Conservation (phyloP, 208 protist genomes). For the Leishmania lainsoni region DNA sequence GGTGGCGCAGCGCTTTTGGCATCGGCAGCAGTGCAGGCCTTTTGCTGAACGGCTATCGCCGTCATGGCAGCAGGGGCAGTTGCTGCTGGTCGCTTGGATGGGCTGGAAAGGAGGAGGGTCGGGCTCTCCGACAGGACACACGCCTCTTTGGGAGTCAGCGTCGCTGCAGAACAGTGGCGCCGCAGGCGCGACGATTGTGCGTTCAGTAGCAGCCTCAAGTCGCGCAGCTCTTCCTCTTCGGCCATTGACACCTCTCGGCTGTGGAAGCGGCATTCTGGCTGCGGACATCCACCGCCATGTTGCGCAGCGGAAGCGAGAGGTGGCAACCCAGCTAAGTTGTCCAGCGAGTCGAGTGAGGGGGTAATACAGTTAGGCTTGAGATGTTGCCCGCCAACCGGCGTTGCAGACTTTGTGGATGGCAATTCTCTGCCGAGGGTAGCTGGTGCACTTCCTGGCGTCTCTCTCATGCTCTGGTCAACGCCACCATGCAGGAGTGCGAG, state of each 20-base stretch:
- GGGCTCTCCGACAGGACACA: neutral
- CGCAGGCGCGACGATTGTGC: slow-evolving; percentile 54
- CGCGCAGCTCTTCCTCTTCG: slow-evolving; percentile 50
- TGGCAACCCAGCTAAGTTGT: neutral
- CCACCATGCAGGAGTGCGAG: neutral
- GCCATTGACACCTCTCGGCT: neutral
- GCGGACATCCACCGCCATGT: neutral
- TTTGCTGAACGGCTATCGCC: neutral
- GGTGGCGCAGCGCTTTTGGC: neutral
- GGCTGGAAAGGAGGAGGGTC: neutral
- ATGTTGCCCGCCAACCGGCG: neutral
- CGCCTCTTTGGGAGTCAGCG: slow-evolving; percentile 18
- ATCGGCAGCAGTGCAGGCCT: neutral
- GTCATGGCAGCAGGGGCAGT: neutral
- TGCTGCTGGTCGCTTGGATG: neutral
- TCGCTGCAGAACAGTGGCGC: neutral
- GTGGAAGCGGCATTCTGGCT: neutral
- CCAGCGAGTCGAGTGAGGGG: neutral
- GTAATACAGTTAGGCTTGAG: too few relatives aligned
- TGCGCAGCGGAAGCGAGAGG: neutral
- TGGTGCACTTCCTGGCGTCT: neutral
- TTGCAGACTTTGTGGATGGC: neutral
- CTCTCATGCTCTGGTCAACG: neutral
- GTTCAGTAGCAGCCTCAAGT: slow-evolving; percentile 54
- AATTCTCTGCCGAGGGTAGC: neutral